These are phyloP conservation scores for Epithemia pelagica DNA, from an alignment of 108 stramenopile species.

Conservation along the genomic window DNA sequence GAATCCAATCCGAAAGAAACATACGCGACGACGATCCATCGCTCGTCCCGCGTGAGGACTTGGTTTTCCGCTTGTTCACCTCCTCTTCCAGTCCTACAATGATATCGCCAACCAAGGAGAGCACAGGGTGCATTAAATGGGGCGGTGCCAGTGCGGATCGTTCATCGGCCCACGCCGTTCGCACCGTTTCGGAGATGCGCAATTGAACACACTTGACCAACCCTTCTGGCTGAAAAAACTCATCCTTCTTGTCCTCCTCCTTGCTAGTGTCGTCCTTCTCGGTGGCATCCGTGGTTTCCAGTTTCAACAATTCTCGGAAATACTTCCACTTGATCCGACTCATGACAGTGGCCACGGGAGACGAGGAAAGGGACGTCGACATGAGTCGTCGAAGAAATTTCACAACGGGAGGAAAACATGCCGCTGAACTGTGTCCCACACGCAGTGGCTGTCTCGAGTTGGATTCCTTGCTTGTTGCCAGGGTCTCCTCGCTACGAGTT, in stretches of 20 bases:
- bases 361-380: constrained; percentile 38
- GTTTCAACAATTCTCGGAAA: constrained; percentile 23
- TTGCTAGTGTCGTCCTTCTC: constrained; percentile 1
- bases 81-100: constrained; percentile 51
- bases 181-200: constrained; percentile 36
- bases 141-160: constrained; percentile 42
- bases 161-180: constrained; percentile 50
- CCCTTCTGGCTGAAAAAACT: constrained; percentile 24
- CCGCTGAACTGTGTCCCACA: constrained; percentile 51
- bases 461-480: background rate
- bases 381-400: constrained; percentile 54
- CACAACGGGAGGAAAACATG: constrained; percentile 57
- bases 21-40: constrained; percentile 8
- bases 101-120: constrained; percentile 45
- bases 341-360: constrained; percentile 37
- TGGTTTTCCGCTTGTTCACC: background rate
- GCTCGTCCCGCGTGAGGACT: background rate
- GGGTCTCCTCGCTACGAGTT: background rate
- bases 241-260: constrained; percentile 5
- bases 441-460: constrained; percentile 11
- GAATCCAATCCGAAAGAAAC: constrained; percentile 11
- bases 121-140: constrained; percentile 53
- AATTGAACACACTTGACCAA: constrained; percentile 38
- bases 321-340: constrained; percentile 46
- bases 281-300: background rate